These are phyloP conservation scores for Licmophora abbreviata DNA, from an alignment of 108 stramenopile genomes.

Conservation along the genomic window DNA sequence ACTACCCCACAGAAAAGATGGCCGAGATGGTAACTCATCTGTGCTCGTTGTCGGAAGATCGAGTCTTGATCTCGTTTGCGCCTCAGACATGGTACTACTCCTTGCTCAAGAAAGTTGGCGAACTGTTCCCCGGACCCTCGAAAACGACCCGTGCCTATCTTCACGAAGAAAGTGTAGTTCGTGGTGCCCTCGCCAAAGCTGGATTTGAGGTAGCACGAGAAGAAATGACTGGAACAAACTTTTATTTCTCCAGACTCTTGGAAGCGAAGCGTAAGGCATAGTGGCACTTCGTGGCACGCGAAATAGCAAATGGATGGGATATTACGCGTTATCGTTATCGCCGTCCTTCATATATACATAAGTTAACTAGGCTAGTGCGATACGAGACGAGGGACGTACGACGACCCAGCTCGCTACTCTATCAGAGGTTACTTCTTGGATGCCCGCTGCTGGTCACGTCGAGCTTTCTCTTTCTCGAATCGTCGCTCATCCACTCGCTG, in stretches of 20 bases:
- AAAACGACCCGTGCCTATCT: slow-evolving; percentile 95
- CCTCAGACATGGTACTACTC: slow-evolving; percentile 95
- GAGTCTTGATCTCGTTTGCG: slow-evolving; percentile 91
- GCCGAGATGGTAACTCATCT: slow-evolving; percentile 85
- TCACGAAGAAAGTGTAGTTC: slow-evolving; percentile 86
- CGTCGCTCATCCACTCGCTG: slow-evolving; percentile 66
- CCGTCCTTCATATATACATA: no score
- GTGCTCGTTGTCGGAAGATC: slow-evolving; percentile 72
- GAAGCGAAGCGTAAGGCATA: slow-evolving; percentile 73
- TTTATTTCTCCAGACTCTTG: slow-evolving; percentile 93
- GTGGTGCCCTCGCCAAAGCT: slow-evolving; percentile 61
- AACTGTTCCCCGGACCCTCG: slow-evolving; percentile 93
- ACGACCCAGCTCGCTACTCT: no score
- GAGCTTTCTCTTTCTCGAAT: slow-evolving; percentile 75
- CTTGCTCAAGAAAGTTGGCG: slow-evolving; percentile 90
- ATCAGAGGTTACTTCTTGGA: no score
- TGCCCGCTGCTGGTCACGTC: slow-evolving; percentile 67
- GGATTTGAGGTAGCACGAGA: slow-evolving; percentile 85
- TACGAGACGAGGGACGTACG: no score
- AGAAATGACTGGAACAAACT: slow-evolving; percentile 95
- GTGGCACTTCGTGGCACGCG: neutral
- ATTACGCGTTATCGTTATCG: no score
- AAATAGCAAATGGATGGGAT: no score
- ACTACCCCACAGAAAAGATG: slow-evolving; percentile 96
- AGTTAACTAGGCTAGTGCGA: no score